Base-by-base conservation (phyloP, 2,329 filamentous ascomycete genomes). In the Phymatotrichopsis omnivora region DNA sequence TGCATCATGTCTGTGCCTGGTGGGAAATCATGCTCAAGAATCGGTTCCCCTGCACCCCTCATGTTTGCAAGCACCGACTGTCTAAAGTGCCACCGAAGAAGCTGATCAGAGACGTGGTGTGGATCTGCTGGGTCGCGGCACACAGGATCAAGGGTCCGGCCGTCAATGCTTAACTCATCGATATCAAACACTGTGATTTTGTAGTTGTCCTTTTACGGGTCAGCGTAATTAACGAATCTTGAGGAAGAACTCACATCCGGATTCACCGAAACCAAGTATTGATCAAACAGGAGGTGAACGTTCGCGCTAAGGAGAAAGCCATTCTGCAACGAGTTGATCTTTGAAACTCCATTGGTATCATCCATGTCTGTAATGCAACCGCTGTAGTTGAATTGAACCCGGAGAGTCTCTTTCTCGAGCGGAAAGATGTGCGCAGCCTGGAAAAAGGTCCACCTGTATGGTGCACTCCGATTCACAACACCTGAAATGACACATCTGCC, bases 291-390 rank as follows among this genome's bases (percentile, higher is more conserved):
- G 11, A 11, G 7, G 24, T 47, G 44, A 22, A 47, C 42, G 31
- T 42, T 28, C 16, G 4, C 8, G 2, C 31, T 12, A 35, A 47
- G 30, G n/a, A 47, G 39, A 35, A 44, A 20, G 20, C 45, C 31
- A 44, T 47, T 47, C 25, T 47, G 45, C n/a, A 16, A 37, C 27
- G 45, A 47, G 45, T 47, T 47, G 39, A 38, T 44, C 31, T 38
- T 48, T 16, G 45, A 23, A 12, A 44, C 25, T 12, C 31, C 45
- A 30, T 10, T 11, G 19, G 40, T 44, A 25, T 23, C 30, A 20
- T 44, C 45, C 40, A 34, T 39, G 44, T 38, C 19, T 17, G 39
- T 44, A 14, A 48, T 31, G 39, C 45, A 48, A 12, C 45, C n/a
- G 12, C 30, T 20, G 22, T 37, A 48, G 30, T 23, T 27, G 14